Evolutionary conservation across 768 basidiomycete species (phyloP).

Genomic region (Coprinopsis marcescibilis): DNA sequence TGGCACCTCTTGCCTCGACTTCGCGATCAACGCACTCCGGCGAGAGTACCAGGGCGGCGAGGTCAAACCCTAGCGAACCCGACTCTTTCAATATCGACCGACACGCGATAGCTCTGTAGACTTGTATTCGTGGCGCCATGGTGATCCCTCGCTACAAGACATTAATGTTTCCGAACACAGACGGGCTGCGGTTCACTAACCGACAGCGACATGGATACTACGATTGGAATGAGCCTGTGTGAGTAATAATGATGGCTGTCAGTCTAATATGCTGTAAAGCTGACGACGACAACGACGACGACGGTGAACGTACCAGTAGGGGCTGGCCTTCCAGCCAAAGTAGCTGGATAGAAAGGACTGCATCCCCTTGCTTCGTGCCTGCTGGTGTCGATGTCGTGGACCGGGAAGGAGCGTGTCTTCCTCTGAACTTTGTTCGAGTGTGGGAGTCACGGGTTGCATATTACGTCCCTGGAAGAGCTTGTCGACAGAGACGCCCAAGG

Average conservation of each 20-base stretch:
- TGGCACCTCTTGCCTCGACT: conserved; percentile 65
- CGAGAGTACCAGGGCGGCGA: conserved; percentile 13
- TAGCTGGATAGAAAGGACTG: not conserved
- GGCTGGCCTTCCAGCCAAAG: conserved; percentile 30
- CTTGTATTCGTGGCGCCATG: conserved; percentile 71
- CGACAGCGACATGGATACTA: conserved; percentile 58
- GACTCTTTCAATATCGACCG: conserved; percentile 36
- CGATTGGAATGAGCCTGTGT: conserved; percentile 67
- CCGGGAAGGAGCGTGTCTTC: not conserved
- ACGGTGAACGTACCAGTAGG: conserved; percentile 36
- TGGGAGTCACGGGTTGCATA: conserved; percentile 3
- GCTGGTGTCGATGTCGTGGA: not conserved
- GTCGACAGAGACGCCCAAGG: no score
- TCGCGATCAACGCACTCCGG: conserved; percentile 36
- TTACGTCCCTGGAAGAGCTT: not conserved
- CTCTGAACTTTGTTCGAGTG: not conserved
- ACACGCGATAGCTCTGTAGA: conserved; percentile 75
- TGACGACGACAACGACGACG: no score
- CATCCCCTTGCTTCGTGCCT: not conserved
- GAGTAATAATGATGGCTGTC: conserved; percentile 2
- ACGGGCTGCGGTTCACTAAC: conserved; percentile 31
- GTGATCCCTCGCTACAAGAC: conserved; percentile 66
- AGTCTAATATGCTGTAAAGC: conserved; percentile 5
- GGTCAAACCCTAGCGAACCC: conserved; percentile 14
- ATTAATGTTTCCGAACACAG: conserved; percentile 9